Percentiles rank a stretch among this genome's conserved stretches.
These are phyloP conservation scores for Termitomyces sp. DNA, from an alignment of 768 basidiomycete genomes.

Conservation along the genomic window DNA sequence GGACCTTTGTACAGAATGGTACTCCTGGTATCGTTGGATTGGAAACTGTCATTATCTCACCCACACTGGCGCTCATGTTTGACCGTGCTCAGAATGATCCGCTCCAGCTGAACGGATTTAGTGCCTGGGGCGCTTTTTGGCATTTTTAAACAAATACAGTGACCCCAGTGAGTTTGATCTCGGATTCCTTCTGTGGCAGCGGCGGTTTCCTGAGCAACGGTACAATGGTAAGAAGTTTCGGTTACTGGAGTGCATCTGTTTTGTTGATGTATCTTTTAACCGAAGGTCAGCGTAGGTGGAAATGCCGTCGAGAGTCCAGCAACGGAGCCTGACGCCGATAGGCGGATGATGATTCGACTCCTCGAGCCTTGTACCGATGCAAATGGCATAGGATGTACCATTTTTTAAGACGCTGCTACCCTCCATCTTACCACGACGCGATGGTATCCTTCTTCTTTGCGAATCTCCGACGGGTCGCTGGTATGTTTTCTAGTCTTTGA, in stretches of 20 bases:
- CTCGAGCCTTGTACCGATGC: conserved; percentile 33
- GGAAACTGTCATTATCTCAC: conserved; percentile 6
- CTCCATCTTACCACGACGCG: conserved; percentile 30
- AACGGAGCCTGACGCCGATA: conserved; percentile 19
- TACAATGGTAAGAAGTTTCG: conserved; percentile 5
- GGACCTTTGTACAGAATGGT: conserved; percentile 10
- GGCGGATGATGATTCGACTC: conserved; percentile 31
- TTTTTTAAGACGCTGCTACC: conserved; percentile 30
- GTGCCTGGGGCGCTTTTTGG: conserved; percentile 10
- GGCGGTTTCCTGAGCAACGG: conserved; percentile 10
- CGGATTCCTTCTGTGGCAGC: conserved; percentile 7
- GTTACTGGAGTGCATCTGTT: background rate
- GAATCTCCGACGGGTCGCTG: conserved; percentile 27
- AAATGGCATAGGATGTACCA: conserved; percentile 23
- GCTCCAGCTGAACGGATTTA: conserved; percentile 2
- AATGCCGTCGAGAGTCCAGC: conserved; percentile 20
- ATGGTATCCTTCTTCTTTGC: conserved; percentile 36
- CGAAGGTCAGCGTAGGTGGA: conserved; percentile 25
- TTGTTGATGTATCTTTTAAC: background rate
- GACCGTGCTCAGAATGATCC: conserved; percentile 8
- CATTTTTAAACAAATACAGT: conserved; percentile 8
- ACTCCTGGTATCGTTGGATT: conserved; percentile 7
- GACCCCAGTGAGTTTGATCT: conserved; percentile 2
- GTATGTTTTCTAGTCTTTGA: conserved; percentile 5
- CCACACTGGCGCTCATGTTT: conserved; percentile 5